Evolutionary conservation across 1,284 basidiomycete genomes (phyloP), one percentile per base, ranked within the genome.

Genomic region (Mycena citricolor): DNA sequence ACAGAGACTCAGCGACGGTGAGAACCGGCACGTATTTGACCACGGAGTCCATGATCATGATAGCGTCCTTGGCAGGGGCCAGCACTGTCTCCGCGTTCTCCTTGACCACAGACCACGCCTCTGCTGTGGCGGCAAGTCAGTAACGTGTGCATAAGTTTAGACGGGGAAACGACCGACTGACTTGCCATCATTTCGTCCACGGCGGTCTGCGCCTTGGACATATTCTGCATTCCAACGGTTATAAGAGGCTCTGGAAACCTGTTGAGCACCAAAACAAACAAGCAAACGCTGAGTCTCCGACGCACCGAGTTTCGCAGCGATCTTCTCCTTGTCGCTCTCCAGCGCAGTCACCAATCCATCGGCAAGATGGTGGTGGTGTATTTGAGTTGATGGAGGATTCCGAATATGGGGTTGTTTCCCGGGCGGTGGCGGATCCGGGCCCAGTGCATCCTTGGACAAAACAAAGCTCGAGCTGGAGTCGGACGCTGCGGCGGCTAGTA

Each of bases 21-120:
- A 53, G 5, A 2, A 42, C 48, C 11, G 51, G 56, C 26, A 54
- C 51, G 38, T 37, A 57, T 24, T 55, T 54, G 0, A 50, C 50
- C 8, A 59, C 32, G 5, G 45, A 44, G 23, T 59, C 55, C 4
- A 59, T 17, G 12, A 59, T 45, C 4, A 39, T 25, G 3, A 56
- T 40, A 14, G 57, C 41, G 13, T 59, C 56, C 23, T 54, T 50
- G 12, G 50, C 52, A 6, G 56, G 55, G 24, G 45, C 50, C 8
- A 52, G 46, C 2, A 52, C 42, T 2, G 46, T 39, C 1, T 31
- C 41, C 7, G 33, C 50, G 13, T 47, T 45, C 32, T 52, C 50
- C 17, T 52, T 52, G 8, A 44, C 43, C 3, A 52, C 50, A 20
- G 28, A 14, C 42, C 43, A 52, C 7, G 46, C 50, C 25, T 52